Evolutionary conservation across 495 filamentous ascomycete genomes (phyloP), one percentile per base, ranked within the genome.

Genomic region (Penicillium roqueforti): DNA sequence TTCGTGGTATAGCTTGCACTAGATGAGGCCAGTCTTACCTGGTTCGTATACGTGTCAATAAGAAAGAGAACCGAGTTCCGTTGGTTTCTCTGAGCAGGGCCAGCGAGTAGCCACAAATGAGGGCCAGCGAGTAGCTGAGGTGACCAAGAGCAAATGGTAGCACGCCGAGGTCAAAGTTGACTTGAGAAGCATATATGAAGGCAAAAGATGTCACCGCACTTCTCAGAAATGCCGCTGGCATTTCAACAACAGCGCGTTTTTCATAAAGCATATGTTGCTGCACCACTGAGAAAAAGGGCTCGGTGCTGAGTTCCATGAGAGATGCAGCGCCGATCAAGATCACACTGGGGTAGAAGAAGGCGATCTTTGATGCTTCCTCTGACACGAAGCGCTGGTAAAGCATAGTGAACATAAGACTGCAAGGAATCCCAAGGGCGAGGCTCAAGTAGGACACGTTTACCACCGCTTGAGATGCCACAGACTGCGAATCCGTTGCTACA

Each of bases 131-230:
- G 71, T 96, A 95, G 37, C 72, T 78, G n/a, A 90, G 60, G 69
- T 97, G 88, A 10, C 95, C 95, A 20, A 91, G 61, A 0, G 92
- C 95, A 68, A 97, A 98, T 1, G 92, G 91, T 31, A 98, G 66
- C 5, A 90, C 84, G 4, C 93, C 92, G 11, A 87, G 51, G 42
- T 85, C 76, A 31, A 61, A 51, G 1, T 74, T 62, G 4, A 59
- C 56, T 42, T 55, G 68, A 44, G 76, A 70, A 5, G 80, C 82
- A 76, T 80, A 86, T 9, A 86, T 70, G 19, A 83, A 88, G 6
- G 73, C 50, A 0, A 72, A 79, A 54, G 89, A 91, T 0, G 89
- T 91, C 10, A 83, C 68, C 10, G 86, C 39, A 61, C 92, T 96
- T 64, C 87, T 83, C 7, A 84, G 54, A 34, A 96, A 80, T 1